Evolutionary conservation across 2,329 filamentous ascomycete genomes (phyloP), one percentile per base, ranked within the genome.

Genomic region (Sporothrix pseudoabietina): DNA sequence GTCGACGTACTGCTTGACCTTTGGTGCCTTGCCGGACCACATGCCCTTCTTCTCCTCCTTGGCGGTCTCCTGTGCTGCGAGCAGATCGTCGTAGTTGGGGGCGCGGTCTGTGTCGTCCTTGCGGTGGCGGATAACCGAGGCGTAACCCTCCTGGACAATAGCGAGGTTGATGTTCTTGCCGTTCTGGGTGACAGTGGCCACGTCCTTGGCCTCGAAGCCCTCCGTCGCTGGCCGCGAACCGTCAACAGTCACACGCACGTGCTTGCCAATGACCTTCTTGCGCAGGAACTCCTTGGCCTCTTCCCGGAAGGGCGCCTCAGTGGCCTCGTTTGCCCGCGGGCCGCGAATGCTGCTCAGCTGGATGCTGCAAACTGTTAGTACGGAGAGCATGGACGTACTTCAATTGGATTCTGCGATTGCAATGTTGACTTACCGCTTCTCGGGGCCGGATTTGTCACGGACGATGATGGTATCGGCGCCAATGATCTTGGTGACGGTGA

Each of bases 201-300:
- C 96, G 77, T 99, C 96, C 72, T 94, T 92, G 79, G 96, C 94
- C 79, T 98, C 95, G 77, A 94, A 99, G 10, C 93, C 94, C 76
- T 97, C 95, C 1, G 87, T 91, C 1, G 94, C 94, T 59, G 95
- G 91, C 83, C 96, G 94, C 81, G 93, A 94, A 73, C 96, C 96
- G 80, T 99, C 94, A 74, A 97, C 90, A 71, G 88, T 91, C 73
- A 98, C 89, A 81, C 92, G 93, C 77, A 98, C 94, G 77, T 97
- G 93, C 86, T 99, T 99, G 75, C 94, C 96, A 79, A 99, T 99
- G 44, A 98, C 82, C 81, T 91, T 94, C 86, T 97, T 97, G 72
- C 96, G 91, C 76, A 98, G 82, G 80, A 95, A 98, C 81, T 99
- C 96, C 85, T 99, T 99, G 44, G 96, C 95, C 80, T 98, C 95